Conservation (phyloP, 78 protist genomes). For the Dictyostelium purpureum region DNA sequence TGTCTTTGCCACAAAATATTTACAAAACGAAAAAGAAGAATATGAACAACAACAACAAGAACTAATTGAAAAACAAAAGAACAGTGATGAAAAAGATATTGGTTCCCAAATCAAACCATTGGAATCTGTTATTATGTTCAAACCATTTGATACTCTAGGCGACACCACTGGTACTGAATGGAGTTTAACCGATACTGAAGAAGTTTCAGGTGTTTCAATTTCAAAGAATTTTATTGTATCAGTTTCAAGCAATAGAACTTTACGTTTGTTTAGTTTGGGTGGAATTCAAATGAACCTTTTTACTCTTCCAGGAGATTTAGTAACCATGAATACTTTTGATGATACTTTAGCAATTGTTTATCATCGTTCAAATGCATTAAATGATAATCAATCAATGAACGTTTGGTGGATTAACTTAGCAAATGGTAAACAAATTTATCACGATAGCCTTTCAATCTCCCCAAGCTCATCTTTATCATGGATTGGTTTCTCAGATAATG, state of each 20-base stretch:
- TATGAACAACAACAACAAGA: not conserved
- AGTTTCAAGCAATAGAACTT: not conserved
- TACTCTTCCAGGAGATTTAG: constrained; percentile 23
- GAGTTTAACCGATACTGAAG: not conserved
- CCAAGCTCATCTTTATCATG: constrained; percentile 11
- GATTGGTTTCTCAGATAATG: constrained; percentile 35
- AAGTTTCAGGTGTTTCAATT: not conserved
- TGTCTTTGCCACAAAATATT: not conserved
- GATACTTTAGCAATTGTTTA: constrained; percentile 39
- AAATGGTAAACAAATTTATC: constrained; percentile 4
- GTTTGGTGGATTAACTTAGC: not conserved
- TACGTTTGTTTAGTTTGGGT: constrained; percentile 23
- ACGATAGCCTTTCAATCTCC: constrained; percentile 5
- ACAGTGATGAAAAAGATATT: no score
- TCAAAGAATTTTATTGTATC: not conserved
- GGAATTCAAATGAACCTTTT: constrained; percentile 21
- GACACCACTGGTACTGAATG: not conserved
- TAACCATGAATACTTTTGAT: constrained; percentile 8
- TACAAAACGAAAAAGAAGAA: not conserved
- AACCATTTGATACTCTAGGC: constrained; percentile 27
- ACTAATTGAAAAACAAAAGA: not conserved
- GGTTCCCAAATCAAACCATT: no score
- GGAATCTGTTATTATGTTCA: constrained; percentile 1
- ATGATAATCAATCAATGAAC: not conserved
- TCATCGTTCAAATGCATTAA: not conserved